phyloP scores from a whole-genome alignment of 331 rosid species.

The Rhamnella rubrinervis region DNA sequence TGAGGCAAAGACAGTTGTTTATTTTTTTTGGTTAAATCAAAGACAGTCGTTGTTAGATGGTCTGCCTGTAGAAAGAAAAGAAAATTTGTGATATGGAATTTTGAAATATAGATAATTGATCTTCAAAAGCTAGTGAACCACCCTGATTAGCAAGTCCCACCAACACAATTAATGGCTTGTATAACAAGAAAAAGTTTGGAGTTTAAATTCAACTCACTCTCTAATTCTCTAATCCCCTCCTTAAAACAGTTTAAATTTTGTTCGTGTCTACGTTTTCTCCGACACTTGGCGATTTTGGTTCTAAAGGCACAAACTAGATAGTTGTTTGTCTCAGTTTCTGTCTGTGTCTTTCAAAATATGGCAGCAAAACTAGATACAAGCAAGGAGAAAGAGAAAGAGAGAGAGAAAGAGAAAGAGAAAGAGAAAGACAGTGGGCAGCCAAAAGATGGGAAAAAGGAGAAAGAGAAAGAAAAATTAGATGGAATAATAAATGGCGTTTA shows the following conservation, averaged over 20 bases:
- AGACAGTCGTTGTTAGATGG: neutral
- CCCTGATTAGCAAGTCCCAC: conserved; percentile 17
- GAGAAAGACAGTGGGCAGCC: conserved; percentile 6
- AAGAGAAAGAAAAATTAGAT: conserved; percentile 10
- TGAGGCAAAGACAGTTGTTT: too few relatives aligned
- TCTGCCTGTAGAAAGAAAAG: neutral
- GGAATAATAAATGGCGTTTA: conserved; percentile 72
- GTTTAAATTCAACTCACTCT: too few relatives aligned
- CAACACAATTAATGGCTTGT: conserved; percentile 9
- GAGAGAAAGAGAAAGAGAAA: conserved; percentile 6
- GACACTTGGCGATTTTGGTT: neutral
- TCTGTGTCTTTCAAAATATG: conserved; percentile 10
- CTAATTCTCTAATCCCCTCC: neutral
- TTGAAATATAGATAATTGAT: neutral
- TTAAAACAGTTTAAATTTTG: neutral
- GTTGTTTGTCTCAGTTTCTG: too few relatives aligned
- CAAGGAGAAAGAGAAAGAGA: conserved; percentile 15
- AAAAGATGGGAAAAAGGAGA: conserved; percentile 22
- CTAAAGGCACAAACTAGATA: too few relatives aligned
- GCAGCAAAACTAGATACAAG: conserved; percentile 23
- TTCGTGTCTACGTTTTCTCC: neutral
- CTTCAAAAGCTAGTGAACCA: conserved; percentile 19
- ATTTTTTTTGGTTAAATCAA: too few relatives aligned
- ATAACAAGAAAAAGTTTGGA: neutral
- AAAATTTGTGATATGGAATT: too few relatives aligned